phyloP scores from a whole-genome alignment of 495 filamentous ascomycete genomes.

The Aspergillus mulundensis region DNA sequence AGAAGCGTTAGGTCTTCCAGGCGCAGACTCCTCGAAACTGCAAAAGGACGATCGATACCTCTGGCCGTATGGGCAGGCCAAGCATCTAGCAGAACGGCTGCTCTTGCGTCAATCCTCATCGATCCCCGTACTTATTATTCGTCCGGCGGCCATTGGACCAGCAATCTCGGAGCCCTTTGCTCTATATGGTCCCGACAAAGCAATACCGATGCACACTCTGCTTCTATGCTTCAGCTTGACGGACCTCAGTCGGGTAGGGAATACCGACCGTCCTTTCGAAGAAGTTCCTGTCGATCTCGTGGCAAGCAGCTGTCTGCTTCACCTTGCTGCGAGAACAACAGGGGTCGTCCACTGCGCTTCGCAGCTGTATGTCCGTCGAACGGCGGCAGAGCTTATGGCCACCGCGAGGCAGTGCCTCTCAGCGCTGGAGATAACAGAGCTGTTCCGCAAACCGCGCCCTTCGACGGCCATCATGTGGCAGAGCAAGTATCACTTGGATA shows the following conservation, averaged over 20 bases:
- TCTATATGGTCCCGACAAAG: constrained; percentile 13
- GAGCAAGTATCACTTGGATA: background rate
- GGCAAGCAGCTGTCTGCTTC: constrained; percentile 13
- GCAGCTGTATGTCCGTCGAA: background rate
- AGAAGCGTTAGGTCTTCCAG: constrained; percentile 6
- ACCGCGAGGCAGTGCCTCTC: background rate
- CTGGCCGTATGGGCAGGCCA: constrained; percentile 19
- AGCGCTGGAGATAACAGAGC: background rate
- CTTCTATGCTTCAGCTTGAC: background rate
- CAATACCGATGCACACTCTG: constrained; percentile 5
- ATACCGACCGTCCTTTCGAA: background rate
- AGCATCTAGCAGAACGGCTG: constrained; percentile 22
- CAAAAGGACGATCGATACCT: constrained; percentile 9
- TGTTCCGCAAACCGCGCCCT: background rate
- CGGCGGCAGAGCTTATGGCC: background rate
- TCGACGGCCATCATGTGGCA: background rate
- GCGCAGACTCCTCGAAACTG: constrained; percentile 1
- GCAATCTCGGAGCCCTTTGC: constrained; percentile 22
- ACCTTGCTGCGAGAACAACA: constrained; percentile 6
- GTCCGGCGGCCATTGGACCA: constrained; percentile 18
- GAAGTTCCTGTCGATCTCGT: constrained; percentile 21
- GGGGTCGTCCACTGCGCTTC: constrained; percentile 14
- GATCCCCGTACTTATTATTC: constrained; percentile 15
- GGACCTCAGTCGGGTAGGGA: background rate
- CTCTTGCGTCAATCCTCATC: background rate